These are phyloP conservation scores for Barnettozyma californica DNA, from an alignment of 805 yeast species.

Conservation along the genomic window DNA sequence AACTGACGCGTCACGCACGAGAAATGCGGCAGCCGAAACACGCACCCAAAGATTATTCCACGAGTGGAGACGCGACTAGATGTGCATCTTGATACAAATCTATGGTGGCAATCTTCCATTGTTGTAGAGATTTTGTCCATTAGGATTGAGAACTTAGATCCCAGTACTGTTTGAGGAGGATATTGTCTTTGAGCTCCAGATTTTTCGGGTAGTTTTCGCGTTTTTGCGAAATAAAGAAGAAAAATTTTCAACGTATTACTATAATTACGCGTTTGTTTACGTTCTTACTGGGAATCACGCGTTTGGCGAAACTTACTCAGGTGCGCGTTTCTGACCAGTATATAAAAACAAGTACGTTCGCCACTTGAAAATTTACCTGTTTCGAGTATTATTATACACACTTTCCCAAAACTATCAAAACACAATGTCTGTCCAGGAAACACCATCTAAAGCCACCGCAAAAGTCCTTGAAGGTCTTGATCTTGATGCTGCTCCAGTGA, in stretches of 20 bases:
- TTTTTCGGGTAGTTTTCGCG: not conserved
- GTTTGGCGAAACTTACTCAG: not conserved
- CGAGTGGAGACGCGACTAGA: no score
- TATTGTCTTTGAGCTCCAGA: no score
- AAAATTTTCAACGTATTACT: not conserved
- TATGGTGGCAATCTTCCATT: no score
- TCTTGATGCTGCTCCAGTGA: constrained; percentile 35
- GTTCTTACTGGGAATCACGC: not conserved
- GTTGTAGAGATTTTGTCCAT: no score
- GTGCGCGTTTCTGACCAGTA: not conserved
- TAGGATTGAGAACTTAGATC: no score
- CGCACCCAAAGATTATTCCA: not conserved
- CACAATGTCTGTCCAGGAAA: constrained; percentile 46
- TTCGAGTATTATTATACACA: not conserved
- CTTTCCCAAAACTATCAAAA: not conserved
- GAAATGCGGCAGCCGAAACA: not conserved
- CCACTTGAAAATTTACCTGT: not conserved
- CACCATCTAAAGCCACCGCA: constrained; percentile 67
- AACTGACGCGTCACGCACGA: constrained; percentile 1
- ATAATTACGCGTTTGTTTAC: constrained; percentile 1
- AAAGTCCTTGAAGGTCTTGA: constrained; percentile 49
- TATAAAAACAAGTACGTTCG: not conserved
- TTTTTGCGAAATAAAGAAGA: not conserved
- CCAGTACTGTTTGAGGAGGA: no score
- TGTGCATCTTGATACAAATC: no score